A percentile compares a stretch with the other conserved stretches of the same genome.
phyloP scores from a whole-genome alignment of 2,329 filamentous ascomycete species.

The Curvularia lunata region DNA sequence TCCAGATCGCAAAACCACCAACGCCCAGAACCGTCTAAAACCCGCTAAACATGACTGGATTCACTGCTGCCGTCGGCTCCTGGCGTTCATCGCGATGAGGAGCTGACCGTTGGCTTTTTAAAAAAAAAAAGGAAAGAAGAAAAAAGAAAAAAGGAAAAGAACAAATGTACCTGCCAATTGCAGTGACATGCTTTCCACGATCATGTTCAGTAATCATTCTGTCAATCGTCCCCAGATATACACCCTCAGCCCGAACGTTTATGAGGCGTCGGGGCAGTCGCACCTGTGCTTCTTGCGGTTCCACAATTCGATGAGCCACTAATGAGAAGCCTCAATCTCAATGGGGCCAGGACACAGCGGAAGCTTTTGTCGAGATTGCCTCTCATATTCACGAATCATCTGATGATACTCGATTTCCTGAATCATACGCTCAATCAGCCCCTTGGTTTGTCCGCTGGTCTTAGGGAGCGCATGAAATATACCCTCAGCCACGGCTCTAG shows the following conservation, averaged over 20 bases:
- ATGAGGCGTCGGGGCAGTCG: slow-evolving; percentile 21
- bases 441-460: slow-evolving; percentile 17
- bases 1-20: slow-evolving; percentile 6
- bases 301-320: slow-evolving; percentile 33
- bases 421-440: slow-evolving; percentile 25
- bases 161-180: slow-evolving; percentile 5
- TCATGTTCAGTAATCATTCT: slow-evolving; percentile 1
- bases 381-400: slow-evolving; percentile 34
- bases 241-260: background rate
- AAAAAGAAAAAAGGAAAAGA: slow-evolving; percentile 12
- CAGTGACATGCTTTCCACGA: background rate
- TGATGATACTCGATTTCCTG: slow-evolving; percentile 29
- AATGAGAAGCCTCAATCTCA: slow-evolving; percentile 26
- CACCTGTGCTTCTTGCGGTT: slow-evolving; percentile 29
- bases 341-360: slow-evolving; percentile 35
- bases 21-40: slow-evolving; percentile 2
- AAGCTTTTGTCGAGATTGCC: slow-evolving; percentile 29
- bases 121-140: slow-evolving; percentile 6
- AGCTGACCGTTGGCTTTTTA: slow-evolving; percentile 6
- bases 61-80: background rate
- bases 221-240: background rate
- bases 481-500: slow-evolving; percentile 15
- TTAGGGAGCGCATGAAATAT: slow-evolving; percentile 9
- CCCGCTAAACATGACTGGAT: slow-evolving; percentile 5
- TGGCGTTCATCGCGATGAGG: background rate